Evolutionary conservation across 768 basidiomycete species (phyloP).

Genomic region (Artomyces pyxidatus): DNA sequence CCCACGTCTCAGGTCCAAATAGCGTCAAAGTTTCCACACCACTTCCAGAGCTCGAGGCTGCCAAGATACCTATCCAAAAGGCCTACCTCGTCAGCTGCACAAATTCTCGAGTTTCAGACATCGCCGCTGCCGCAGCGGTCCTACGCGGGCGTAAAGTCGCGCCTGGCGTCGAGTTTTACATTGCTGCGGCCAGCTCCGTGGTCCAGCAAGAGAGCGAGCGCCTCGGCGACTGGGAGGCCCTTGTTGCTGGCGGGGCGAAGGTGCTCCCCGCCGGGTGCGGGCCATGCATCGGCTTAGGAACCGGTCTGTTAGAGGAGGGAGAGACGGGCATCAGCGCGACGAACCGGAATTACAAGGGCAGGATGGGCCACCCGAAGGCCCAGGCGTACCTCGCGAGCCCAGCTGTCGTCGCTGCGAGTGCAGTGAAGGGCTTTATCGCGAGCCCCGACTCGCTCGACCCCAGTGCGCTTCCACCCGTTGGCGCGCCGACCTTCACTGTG

Average conservation of each 20-base stretch:
- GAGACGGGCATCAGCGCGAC: constrained; percentile 96
- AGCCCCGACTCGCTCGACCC: constrained; percentile 66
- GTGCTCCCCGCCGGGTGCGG: constrained; percentile 94
- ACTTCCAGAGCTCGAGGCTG: constrained; percentile 70
- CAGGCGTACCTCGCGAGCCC: constrained; percentile 95
- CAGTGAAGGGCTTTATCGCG: constrained; percentile 85
- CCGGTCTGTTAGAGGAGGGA: constrained; percentile 88
- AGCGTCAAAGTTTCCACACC: constrained; percentile 96
- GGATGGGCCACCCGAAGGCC: constrained; percentile 95
- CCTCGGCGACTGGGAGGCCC: constrained; percentile 79
- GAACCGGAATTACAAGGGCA: constrained; percentile 97
- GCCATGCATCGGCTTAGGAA: constrained; percentile 95
- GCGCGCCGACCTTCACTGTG: constrained; percentile 52
- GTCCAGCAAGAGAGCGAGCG: constrained; percentile 89
- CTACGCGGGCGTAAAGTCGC: constrained; percentile 76
- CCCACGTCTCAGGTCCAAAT: constrained; percentile 95
- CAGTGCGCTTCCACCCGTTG: constrained; percentile 37
- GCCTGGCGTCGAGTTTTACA: constrained; percentile 90
- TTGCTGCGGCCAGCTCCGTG: constrained; percentile 87
- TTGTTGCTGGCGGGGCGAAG: constrained; percentile 86
- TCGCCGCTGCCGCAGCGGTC: constrained; percentile 88
- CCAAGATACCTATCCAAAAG: constrained; percentile 81
- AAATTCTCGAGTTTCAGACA: constrained; percentile 92
- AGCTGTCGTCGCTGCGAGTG: constrained; percentile 94
- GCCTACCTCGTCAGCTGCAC: constrained; percentile 98